phyloP scores from a whole-genome alignment of 1,284 basidiomycete species.

The Rhizopogon parksii region DNA sequence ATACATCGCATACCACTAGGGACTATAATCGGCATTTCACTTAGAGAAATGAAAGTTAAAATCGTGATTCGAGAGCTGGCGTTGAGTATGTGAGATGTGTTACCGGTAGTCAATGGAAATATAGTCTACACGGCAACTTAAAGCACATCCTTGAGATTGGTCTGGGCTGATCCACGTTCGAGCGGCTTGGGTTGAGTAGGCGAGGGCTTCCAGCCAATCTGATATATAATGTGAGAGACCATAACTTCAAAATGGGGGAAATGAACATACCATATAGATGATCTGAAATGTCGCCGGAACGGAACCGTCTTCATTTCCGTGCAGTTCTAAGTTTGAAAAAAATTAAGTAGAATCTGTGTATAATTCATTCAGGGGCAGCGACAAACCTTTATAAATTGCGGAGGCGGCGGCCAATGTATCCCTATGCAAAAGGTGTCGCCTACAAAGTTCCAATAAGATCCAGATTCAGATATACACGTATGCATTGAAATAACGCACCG shows the following conservation, averaged over 20 bases:
- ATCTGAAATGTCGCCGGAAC: conserved; percentile 95
- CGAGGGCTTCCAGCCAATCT: conserved; percentile 99
- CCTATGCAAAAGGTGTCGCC: conserved; percentile 65
- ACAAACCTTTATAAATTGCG: conserved; percentile 83
- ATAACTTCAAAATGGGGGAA: background rate
- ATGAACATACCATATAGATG: conserved; percentile 76
- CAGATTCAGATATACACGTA: background rate
- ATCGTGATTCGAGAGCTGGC: background rate
- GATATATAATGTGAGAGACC: conserved; percentile 3
- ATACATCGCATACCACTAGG: background rate
- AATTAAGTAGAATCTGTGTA: conserved; percentile 1
- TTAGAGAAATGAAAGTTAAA: background rate
- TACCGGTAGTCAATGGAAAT: background rate
- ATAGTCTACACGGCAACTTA: conserved; percentile 24
- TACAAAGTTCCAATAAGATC: conserved; percentile 22
- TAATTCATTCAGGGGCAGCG: background rate
- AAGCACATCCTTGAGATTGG: conserved; percentile 77
- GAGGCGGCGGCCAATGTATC: conserved; percentile 90
- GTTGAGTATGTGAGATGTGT: background rate
- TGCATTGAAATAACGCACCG: conserved; percentile 38
- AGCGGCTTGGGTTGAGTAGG: conserved; percentile 80
- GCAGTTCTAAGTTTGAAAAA: conserved; percentile 54
- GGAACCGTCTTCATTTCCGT: conserved; percentile 76
- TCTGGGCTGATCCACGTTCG: conserved; percentile 77
- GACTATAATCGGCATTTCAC: background rate